Percentiles rank a stretch among this genome's conserved stretches.
These are phyloP conservation scores for Yarrowia hollandica DNA, from an alignment of 805 yeast genomes.

Conservation along the genomic window DNA sequence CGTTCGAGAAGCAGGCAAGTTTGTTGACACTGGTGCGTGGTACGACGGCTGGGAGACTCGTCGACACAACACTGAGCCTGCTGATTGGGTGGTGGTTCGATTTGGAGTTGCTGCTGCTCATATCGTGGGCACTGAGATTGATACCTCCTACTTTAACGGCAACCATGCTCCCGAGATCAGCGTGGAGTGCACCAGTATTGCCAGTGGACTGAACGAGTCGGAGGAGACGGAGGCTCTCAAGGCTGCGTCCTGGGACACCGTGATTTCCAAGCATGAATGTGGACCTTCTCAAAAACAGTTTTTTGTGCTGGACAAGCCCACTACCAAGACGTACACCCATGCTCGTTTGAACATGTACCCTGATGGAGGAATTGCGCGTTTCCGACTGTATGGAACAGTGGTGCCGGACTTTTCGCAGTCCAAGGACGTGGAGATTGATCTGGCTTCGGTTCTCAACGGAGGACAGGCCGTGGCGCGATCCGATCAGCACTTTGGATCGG, in stretches of 20 bases:
- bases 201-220: constrained; percentile 33
- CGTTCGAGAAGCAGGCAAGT: constrained; percentile 74
- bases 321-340: constrained; percentile 70
- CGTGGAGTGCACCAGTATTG: constrained; percentile 62
- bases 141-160: constrained; percentile 92
- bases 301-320: constrained; percentile 61
- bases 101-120: constrained; percentile 83
- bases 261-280: constrained; percentile 73
- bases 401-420: constrained; percentile 59
- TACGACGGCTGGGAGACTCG: constrained; percentile 99
- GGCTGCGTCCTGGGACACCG: constrained; percentile 59
- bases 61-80: constrained; percentile 80
- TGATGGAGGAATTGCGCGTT: constrained; percentile 97
- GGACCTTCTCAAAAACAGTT: constrained; percentile 89
- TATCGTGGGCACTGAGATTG: constrained; percentile 81
- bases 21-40: constrained; percentile 90
- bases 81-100: constrained; percentile 83
- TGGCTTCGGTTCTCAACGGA: constrained; percentile 81
- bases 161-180: constrained; percentile 91
- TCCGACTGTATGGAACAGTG: constrained; percentile 83
- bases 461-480: constrained; percentile 82
- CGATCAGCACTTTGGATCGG: constrained; percentile 93
- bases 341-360: constrained; percentile 90
- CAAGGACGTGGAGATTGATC: constrained; percentile 57
- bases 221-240: constrained; percentile 39